Evolutionary conservation across 2,329 filamentous ascomycete species (phyloP).

Genomic region (Annulohypoxylon truncatum): DNA sequence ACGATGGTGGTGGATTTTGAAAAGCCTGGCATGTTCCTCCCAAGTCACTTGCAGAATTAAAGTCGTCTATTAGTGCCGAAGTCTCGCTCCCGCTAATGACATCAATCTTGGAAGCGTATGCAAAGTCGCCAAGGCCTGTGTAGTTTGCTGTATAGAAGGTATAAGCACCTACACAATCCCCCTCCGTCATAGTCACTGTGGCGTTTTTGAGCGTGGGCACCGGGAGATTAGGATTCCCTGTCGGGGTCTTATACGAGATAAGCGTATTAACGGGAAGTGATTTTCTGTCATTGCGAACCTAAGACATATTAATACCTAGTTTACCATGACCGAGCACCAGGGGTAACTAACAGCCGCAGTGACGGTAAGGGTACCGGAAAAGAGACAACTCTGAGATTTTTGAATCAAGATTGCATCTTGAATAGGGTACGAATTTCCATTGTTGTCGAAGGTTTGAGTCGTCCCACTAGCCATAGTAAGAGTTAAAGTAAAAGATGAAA

Average conservation of each 20-base stretch:
- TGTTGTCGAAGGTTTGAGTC: constrained; percentile 64
- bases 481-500: constrained; percentile 70
- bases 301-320: constrained; percentile 11
- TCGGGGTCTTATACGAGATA: constrained; percentile 58
- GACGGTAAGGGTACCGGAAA: constrained; percentile 58
- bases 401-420: constrained; percentile 67
- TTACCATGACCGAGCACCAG: neutral
- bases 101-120: constrained; percentile 60
- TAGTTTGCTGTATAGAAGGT: constrained; percentile 60
- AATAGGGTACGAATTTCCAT: constrained; percentile 65
- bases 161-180: constrained; percentile 60
- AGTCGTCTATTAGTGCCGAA: constrained; percentile 56
- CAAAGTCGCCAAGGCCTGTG: constrained; percentile 58
- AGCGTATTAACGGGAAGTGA: constrained; percentile 55
- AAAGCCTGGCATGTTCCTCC: constrained; percentile 59
- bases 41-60: constrained; percentile 60
- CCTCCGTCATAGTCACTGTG: constrained; percentile 56
- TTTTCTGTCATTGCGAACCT: constrained; percentile 61
- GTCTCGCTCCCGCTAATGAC: constrained; percentile 55
- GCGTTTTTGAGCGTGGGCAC: constrained; percentile 56
- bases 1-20: constrained; percentile 51
- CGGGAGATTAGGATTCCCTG: constrained; percentile 53
- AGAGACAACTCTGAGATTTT: constrained; percentile 66
- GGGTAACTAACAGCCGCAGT: constrained; percentile 54
- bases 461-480: constrained; percentile 62